Percentiles rank a stretch among this genome's conserved stretches.
These are phyloP conservation scores for Fusarium sp. DNA, from an alignment of 2,329 filamentous ascomycete genomes.

Conservation along the genomic window DNA sequence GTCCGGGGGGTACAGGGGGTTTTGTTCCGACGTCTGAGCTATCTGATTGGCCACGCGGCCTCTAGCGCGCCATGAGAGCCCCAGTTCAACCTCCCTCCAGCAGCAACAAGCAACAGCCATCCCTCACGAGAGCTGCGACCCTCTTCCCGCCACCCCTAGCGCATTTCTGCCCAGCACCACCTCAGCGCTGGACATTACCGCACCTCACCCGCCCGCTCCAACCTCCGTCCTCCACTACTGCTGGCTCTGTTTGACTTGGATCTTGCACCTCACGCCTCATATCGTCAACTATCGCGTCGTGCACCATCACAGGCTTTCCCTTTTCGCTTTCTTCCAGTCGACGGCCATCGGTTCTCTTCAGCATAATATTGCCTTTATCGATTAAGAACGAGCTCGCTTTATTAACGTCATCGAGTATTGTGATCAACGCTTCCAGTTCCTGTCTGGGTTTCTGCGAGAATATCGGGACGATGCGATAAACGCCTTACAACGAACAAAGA, in stretches of 20 bases:
- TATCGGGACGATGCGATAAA: conserved; percentile 44
- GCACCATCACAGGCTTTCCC: conserved; percentile 20
- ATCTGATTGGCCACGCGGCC: conserved; percentile 33
- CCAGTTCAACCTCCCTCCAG: conserved; percentile 44
- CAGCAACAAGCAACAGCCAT: conserved; percentile 35
- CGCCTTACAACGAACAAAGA: conserved; percentile 29
- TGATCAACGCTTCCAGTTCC: conserved; percentile 29
- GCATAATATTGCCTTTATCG: conserved; percentile 14
- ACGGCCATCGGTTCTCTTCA: neutral
- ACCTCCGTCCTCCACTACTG: conserved; percentile 32
- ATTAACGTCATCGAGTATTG: conserved; percentile 23
- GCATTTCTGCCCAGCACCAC: conserved; percentile 23
- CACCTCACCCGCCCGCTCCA: conserved; percentile 33
- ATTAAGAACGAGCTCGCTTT: neutral
- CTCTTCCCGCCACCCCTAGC: conserved; percentile 41
- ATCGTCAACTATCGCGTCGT: conserved; percentile 32
- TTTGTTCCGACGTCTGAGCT: conserved; percentile 1
- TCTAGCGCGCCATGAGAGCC: conserved; percentile 37
- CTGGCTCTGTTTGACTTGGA: conserved; percentile 29
- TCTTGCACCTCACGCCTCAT: conserved; percentile 34
- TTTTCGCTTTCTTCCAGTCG: conserved; percentile 10
- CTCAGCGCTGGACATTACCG: conserved; percentile 7
- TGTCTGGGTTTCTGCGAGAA: conserved; percentile 24
- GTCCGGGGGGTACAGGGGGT: conserved; percentile 23
- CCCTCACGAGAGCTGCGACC: conserved; percentile 38